Evolutionary conservation across 805 yeast genomes (phyloP), one percentile per base, ranked within the genome.

Genomic region (Zygoascus bituminiphila): DNA sequence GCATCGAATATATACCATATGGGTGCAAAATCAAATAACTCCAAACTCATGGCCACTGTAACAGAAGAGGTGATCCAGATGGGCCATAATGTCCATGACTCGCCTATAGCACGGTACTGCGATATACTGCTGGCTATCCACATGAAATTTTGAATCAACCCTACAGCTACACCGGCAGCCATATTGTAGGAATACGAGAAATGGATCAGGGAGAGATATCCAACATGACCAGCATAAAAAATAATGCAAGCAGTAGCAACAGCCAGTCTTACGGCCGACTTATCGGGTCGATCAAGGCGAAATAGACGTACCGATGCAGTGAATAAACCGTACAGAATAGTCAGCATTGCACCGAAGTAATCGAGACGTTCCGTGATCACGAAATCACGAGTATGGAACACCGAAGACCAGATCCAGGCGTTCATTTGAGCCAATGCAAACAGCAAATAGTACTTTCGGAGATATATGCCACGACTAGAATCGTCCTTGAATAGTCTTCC

Each of bases 141-240:
- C 29, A 73, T 59, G 2, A 75, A 52, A 62, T 88, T 84, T 58
- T 91, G 97, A 4, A 82, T 52, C 2, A 88, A 49, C 0, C 97
- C 98, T 45, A 88, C 75, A 0, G 75, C 63, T 1, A 93, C 81
- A 59, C 93, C 91, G 23, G 93, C 95, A 54, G 77, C 75, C 98
- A 93, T 91, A 67, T 91, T 91, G 64, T 93, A 93, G 1, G 94
- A 82, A 66, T 91, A 91, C 50, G 88, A 84, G 91, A 96, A 91
- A 55, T 82, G 83, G 9, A 76, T 62, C 12, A 75, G 68, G 41
- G 74, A 68, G 29, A 93, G 68, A 51, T 91, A 73, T 29, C 75
- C 61, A 10, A 93, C 70, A 63, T 91, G 98, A 14, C 70, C 67
- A 1, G 70, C 20, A 55, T 85, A 88, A 24, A 84, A 74, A 0